Evolutionary conservation across 495 filamentous ascomycete genomes (phyloP).

Genomic region (Neurospora cerealis): DNA sequence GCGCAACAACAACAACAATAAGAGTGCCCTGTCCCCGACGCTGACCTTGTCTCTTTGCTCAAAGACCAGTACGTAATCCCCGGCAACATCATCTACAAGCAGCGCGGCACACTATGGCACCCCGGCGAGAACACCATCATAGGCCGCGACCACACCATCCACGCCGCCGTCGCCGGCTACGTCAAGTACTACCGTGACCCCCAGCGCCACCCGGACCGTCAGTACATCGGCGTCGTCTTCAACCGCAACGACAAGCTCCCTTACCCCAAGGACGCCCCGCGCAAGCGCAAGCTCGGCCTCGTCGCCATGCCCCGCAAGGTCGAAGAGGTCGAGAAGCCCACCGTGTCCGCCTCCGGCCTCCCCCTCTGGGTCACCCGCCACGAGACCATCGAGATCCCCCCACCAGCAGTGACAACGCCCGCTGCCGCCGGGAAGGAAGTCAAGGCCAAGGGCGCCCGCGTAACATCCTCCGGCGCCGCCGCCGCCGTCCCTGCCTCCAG

Average conservation of each 20-base stretch:
- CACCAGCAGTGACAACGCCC: background rate
- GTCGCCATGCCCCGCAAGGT: constrained; percentile 34
- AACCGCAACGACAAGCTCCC: constrained; percentile 66
- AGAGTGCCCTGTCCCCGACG: background rate
- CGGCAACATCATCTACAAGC: constrained; percentile 96
- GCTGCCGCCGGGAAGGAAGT: background rate
- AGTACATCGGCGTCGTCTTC: constrained; percentile 89
- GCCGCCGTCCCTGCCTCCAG: background rate
- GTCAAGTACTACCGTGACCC: constrained; percentile 95
- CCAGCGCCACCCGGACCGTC: constrained; percentile 60
- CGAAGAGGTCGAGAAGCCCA: constrained; percentile 11
- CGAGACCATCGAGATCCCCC: constrained; percentile 16
- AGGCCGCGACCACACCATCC: constrained; percentile 97
- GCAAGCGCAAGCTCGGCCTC: constrained; percentile 63
- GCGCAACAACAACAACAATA: background rate
- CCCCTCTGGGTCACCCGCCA: constrained; percentile 31
- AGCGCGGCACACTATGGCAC: constrained; percentile 90
- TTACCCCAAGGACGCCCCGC: constrained; percentile 54
- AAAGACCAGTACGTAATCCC: constrained; percentile 80
- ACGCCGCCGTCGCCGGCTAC: constrained; percentile 70
- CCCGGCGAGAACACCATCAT: constrained; percentile 88
- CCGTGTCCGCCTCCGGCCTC: constrained; percentile 32
- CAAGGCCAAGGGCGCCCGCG: background rate
- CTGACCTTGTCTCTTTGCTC: background rate
- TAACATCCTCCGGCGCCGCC: background rate